Evolutionary conservation across 129 eudicot species (phyloP), one percentile per base, ranked within the genome.

Genomic region (Saussurea involucrata): DNA sequence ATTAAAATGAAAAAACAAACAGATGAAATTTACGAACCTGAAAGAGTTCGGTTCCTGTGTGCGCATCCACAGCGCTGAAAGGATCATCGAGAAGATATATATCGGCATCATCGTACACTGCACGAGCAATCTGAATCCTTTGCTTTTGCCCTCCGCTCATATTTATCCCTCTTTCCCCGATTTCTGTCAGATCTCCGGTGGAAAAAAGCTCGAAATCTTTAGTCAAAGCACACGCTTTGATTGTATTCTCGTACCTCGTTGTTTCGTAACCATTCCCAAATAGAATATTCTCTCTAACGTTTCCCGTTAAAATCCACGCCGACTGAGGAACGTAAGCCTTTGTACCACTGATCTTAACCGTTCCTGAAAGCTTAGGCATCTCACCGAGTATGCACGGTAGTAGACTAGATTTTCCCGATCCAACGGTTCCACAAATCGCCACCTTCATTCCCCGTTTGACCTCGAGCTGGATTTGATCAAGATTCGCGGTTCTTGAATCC

Each of bases 141-240:
- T 95, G 99, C 85, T 95, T 95, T 77, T 95, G 99, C 2, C 99
- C 99, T 46, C 99, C 99, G 6, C 99, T 95, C 99, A 95, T 92
- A 57, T 95, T 95, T 36, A 92, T 95, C 71, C 99, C 99, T 82
- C 99, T 78, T 81, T 95, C 99, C 8, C 99, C 99, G 17, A 95
- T 95, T 61, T 90, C 96, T 1, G 99, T 95, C 32, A 85, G 73
- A 77, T 95, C 99, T 8, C 97, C 99, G 0, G 90, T 81, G 53
- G 90, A 77, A 40, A 95, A 95, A 9, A 95, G 90, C 88, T 95
- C 97, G 71, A 95, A 88, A 84, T 95, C 99, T 86, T 95, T 95
- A 69, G 63, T 40, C 90, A 95, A 76, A 3, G 99, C 95, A 65
- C 99, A 95, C 2, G 99, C 95, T 78, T 92, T 86, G 40, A 95